These are phyloP conservation scores for Cryptosporidium sp. DNA, from an alignment of 169 alveolate genomes.

Conservation along the genomic window DNA sequence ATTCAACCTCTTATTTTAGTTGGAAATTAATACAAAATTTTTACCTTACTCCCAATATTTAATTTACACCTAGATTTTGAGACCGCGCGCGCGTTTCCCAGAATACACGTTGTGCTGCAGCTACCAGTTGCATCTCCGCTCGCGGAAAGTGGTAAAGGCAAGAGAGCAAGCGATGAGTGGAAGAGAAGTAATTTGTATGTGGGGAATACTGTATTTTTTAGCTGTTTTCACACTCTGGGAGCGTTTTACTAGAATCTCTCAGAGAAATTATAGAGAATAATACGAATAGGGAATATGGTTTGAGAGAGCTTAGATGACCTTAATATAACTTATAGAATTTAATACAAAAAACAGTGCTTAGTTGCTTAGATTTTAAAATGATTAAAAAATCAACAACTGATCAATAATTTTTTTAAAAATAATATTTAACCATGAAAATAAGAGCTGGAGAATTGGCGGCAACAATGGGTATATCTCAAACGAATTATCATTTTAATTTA, in stretches of 20 bases:
- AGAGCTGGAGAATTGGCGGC: neutral
- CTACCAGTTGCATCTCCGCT: conserved; percentile 9
- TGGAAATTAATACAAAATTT: conserved; percentile 8
- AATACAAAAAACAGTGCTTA: too few relatives aligned
- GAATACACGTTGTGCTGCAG: conserved; percentile 8
- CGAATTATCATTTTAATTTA: neutral
- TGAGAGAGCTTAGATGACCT: neutral
- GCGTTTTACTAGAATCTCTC: neutral
- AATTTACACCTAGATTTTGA: conserved; percentile 52
- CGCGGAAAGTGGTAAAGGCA: neutral
- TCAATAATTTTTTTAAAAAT: too few relatives aligned
- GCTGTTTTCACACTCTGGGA: neutral
- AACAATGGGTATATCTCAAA: neutral
- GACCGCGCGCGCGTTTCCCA: conserved; percentile 68
- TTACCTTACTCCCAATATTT: neutral
- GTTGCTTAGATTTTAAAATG: neutral
- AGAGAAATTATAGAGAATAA: too few relatives aligned
- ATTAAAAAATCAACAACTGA: neutral
- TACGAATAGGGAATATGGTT: too few relatives aligned
- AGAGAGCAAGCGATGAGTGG: neutral
- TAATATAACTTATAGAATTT: too few relatives aligned
- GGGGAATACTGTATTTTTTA: neutral
- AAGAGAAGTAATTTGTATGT: neutral
- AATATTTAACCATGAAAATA: neutral
- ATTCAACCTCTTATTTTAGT: conserved; percentile 24